Conservation (phyloP, 192 early-diverging fungal genomes). For the Anaeromyces robustus region DNA sequence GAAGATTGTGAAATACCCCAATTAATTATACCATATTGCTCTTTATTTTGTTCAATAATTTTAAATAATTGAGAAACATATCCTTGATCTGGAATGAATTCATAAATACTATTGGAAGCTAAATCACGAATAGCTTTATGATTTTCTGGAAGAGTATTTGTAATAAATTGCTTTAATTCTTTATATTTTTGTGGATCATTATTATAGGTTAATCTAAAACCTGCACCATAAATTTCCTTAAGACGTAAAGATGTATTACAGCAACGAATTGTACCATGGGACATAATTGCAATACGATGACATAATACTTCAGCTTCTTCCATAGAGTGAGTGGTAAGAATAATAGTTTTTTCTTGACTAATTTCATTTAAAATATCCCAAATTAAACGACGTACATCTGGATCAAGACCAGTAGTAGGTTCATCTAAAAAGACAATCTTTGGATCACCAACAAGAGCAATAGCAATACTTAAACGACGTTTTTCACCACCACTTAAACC, state of each 20-base stretch:
- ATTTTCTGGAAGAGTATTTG: no score
- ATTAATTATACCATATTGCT: constrained; percentile 40
- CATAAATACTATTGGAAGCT: constrained; percentile 37
- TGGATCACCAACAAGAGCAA: constrained; percentile 80
- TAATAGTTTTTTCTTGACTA: constrained; percentile 39
- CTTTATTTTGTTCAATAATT: constrained; percentile 37
- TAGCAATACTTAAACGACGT: constrained; percentile 82
- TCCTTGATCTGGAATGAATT: constrained; percentile 37
- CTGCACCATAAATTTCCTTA: constrained; percentile 50
- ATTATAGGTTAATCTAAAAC: constrained; percentile 43
- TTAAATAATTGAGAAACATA: constrained; percentile 39
- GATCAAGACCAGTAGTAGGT: constrained; percentile 26
- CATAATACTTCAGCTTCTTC: constrained; percentile 66
- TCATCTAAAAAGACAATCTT: constrained; percentile 74
- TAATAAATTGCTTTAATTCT: not conserved
- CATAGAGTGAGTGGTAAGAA: constrained; percentile 37
- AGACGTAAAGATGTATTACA: constrained; percentile 37
- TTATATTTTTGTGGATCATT: constrained; percentile 11
- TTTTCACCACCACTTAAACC: constrained; percentile 88
- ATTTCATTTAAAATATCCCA: constrained; percentile 51
- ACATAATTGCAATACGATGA: constrained; percentile 58
- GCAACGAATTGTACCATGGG: constrained; percentile 52
- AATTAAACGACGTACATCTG: constrained; percentile 53
- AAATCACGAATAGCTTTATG: constrained; percentile 25
- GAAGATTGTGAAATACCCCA: constrained; percentile 47